Evolutionary conservation across 495 filamentous ascomycete species (phyloP), one percentile per base, ranked within the genome.

Genomic region (Haplographium delicatum): DNA sequence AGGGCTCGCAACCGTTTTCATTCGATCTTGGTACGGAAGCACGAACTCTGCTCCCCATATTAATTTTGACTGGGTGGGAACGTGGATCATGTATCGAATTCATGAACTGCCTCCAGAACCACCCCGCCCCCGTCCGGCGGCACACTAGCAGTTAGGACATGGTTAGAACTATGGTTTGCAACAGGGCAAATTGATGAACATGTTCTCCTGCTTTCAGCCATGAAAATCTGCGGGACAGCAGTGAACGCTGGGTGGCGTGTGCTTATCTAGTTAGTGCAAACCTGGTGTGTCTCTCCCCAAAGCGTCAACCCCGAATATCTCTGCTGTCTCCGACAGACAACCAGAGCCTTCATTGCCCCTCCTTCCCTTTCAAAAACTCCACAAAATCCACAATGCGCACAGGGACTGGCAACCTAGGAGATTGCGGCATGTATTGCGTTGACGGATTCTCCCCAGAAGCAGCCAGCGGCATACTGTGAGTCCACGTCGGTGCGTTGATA

Each of bases 1-100:
- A 6, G 35, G 16, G 16, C n/a, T 39, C 5, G 35, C 23, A 6
- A 4, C 22, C 22, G 22, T 42, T 30, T 15, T 26, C 16, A 15
- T n/a, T 15, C 20, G 44, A 53, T 44, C 28, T 49, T 26, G 46
- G 54, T 40, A 53, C 54, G 54, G 54, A 58, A 47, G 54, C 54
- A 58, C 27, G 39, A 43, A n/a, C 22, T 19, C 40, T 33, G 9
- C 44, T 58, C 46, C 54, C 54, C 54, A 45, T 53, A 51, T 27
- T 57, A 27, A 44, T 0, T 20, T 26, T 30, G 31, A 42, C 50
- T 40, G 50, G 42, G 50, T 40, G 39, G 23, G 34, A 31, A 47
- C 43, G 50, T 40, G 50, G 50, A 53, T 40, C 41, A 39, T 38
- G 53, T 50, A 50, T 27, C 30, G 10, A 22, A 40, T 56, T 50